Conservation (phyloP, 441 rosid genomes). For the Bocquillonia castaneifolia region DNA sequence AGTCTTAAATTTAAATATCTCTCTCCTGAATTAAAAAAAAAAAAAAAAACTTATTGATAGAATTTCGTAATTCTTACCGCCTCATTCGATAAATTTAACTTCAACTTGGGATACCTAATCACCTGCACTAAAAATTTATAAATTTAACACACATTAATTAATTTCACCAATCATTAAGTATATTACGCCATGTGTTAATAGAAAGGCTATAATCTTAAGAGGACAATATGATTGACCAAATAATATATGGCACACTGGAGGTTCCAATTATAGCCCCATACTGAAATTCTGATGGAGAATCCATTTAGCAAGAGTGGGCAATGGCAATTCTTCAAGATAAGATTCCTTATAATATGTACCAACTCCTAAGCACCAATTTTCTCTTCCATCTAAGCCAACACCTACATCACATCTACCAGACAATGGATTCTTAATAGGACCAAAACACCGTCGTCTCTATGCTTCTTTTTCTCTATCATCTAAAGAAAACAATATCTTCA, state of each 20-base stretch:
- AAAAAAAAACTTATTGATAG: too few species aligned
- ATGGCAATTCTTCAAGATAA: neutral
- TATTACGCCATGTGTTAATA: too few species aligned
- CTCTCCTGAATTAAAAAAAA: too few species aligned
- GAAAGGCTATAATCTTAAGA: neutral
- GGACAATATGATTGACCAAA: neutral
- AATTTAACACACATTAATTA: too few species aligned
- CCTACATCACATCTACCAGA: neutral
- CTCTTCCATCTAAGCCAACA: neutral
- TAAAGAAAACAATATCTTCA: neutral
- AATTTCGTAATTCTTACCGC: too few species aligned
- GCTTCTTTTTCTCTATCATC: neutral
- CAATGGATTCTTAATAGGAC: constrained; percentile 12
- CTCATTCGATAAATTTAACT: too few species aligned
- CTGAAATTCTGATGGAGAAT: neutral
- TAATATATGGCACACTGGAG: neutral
- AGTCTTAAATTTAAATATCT: too few species aligned
- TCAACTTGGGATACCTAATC: too few species aligned
- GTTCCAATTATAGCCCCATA: neutral
- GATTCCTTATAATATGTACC: neutral
- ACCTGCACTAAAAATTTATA: too few species aligned
- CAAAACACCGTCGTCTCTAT: neutral
- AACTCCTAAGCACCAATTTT: too few species aligned
- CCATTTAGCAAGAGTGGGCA: neutral
- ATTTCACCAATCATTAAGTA: too few species aligned